Evolutionary conservation across 78 protist genomes (phyloP), one percentile per base, ranked within the genome.

Genomic region (Bodo saltans): DNA sequence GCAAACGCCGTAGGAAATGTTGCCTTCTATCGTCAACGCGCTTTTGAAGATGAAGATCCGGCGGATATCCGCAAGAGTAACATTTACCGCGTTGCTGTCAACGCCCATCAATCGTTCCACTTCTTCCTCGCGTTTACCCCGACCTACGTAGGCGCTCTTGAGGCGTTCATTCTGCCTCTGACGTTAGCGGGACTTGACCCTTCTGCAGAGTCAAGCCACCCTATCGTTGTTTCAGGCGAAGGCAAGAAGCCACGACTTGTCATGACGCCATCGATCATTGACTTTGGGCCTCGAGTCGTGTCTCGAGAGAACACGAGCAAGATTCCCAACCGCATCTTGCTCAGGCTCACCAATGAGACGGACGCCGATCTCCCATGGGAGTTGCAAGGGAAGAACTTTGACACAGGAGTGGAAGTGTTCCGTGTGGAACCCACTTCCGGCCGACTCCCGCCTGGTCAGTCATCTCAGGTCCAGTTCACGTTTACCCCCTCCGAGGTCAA

Each of bases 281-380:
- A 88, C 17, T 86, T 91, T 27, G 87, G 85, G 37, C 0, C 1
- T 8, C 40, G 73, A 37, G 88, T 90, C 38, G 79, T 88, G 30
- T n/a, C 70, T 29, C 83, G 32, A 8, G 86, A 83, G 34, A 47
- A 78, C 32, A 39, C 47, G 37, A 21, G n/a, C n/a, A 52, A 35
- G 32, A 29, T 39, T 0, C 75, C 79, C 69, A 73, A 87, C 78
- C 0, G 4, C 29, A 12, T 8, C 35, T 1, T 47, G 33, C 37
- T 88, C 23, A 4, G 30, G 72, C 40, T 90, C 34, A 78, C 83
- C 39, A 87, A 90, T 87, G 39, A 37, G 34, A 87, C 60, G 78
- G 53, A 35, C n/a, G 29, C 0, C 30, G 41, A 37, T 29, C 28
- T 85, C 47, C 26, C 0, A 47, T 86, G 79, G 86, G 21, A 1